Evolutionary conservation across 2,329 filamentous ascomycete genomes (phyloP).

Genomic region (Stachybotrys chlorohalonatus): DNA sequence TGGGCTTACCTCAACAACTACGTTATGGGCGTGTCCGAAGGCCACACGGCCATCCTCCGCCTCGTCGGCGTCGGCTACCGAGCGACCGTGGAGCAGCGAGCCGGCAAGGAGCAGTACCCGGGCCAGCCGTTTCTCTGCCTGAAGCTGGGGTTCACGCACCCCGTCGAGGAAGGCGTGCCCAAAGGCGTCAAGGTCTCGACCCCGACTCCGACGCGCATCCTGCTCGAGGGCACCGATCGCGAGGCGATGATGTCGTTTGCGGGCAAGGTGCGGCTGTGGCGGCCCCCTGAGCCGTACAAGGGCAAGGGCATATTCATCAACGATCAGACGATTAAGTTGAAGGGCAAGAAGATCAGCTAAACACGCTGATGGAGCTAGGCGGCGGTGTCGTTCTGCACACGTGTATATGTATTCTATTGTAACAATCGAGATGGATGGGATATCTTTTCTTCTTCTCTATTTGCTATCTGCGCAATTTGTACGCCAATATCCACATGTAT

Average conservation of each 20-base stretch:
- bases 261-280: slow-evolving; percentile 79
- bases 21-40: slow-evolving; percentile 90
- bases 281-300: slow-evolving; percentile 94
- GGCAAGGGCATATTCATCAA: slow-evolving; percentile 99
- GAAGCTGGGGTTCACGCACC: slow-evolving; percentile 95
- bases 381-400: background rate
- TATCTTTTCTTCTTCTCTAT: background rate
- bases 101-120: slow-evolving; percentile 64
- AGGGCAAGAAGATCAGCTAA: slow-evolving; percentile 96
- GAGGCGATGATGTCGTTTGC: slow-evolving; percentile 86
- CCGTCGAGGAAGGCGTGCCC: slow-evolving; percentile 82
- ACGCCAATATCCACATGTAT: background rate
- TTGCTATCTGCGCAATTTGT: background rate
- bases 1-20: slow-evolving; percentile 86
- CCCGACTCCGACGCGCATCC: slow-evolving; percentile 81
- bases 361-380: slow-evolving; percentile 5
- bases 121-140: slow-evolving; percentile 85
- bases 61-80: slow-evolving; percentile 94
- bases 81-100: slow-evolving; percentile 72
- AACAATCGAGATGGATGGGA: background rate
- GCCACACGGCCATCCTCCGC: slow-evolving; percentile 85
- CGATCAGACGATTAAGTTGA: slow-evolving; percentile 93
- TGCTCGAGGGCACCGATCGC: slow-evolving; percentile 82
- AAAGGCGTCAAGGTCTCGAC: slow-evolving; percentile 75
- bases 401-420: slow-evolving; percentile 1